Percentiles rank a stretch among this genome's conserved stretches.
Conservation (phyloP, 371 early-diverging fungal species). For the Mortierella sp. region DNA sequence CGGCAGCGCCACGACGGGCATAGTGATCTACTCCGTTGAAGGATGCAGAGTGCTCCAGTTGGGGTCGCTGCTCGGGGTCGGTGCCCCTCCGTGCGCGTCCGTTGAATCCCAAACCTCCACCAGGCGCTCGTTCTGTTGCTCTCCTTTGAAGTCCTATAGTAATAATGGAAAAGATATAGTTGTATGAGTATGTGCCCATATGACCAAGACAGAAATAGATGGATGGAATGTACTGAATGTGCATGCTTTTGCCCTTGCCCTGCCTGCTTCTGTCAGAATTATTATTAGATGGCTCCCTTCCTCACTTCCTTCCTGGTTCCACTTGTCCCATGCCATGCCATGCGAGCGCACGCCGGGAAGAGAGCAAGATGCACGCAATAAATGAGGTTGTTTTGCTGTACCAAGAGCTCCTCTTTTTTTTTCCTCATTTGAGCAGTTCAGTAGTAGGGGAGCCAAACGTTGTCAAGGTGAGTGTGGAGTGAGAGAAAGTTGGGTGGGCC, state of each 20-base stretch:
- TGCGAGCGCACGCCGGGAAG: background rate
- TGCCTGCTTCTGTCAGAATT: background rate
- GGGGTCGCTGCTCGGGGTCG: slow-evolving; percentile 41
- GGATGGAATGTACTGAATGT: background rate
- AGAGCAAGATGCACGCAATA: background rate
- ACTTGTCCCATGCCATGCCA: background rate
- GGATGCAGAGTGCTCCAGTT: slow-evolving; percentile 40
- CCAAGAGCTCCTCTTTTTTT: background rate
- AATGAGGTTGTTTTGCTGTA: background rate
- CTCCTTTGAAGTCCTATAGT: slow-evolving; percentile 38
- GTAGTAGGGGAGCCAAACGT: too few species aligned
- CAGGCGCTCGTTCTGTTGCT: slow-evolving; percentile 33
- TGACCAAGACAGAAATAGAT: slow-evolving; percentile 2
- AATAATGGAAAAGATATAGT: background rate
- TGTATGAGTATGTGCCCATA: background rate
- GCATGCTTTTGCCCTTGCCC: too few species aligned
- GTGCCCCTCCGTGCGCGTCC: slow-evolving; percentile 41
- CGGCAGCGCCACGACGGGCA: slow-evolving; percentile 18
- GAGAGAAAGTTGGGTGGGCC: background rate
- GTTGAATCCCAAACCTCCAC: slow-evolving; percentile 1
- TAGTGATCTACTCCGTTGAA: slow-evolving; percentile 25
- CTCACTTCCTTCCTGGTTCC: background rate
- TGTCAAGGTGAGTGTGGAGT: too few species aligned
- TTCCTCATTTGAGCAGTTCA: too few species aligned
- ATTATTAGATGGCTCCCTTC: slow-evolving; percentile 1